Evolutionary conservation across 164 flowering plant genomes (phyloP), one percentile per base, ranked within the genome.

Genomic region (Magnolia officinalis): DNA sequence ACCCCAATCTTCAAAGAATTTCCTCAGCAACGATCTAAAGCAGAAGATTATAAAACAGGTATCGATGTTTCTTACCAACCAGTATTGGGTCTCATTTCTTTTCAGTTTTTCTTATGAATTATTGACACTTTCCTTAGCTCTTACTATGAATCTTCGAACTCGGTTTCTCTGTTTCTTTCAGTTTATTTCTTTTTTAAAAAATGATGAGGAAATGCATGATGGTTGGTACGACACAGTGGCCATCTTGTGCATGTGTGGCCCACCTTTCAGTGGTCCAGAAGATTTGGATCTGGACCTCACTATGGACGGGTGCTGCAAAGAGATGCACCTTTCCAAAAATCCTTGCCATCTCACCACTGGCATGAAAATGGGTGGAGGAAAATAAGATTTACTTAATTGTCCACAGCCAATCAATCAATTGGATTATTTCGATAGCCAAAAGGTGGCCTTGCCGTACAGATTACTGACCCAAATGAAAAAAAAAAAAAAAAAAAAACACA

Each of bases 11-110:
- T 77, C 88, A 66, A 89, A 85, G 82, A 84, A 84, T 80, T 70
- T 83, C 70, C 86, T 89, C 81, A 78, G 85, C 59, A 90, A 92
- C 1, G 97, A 94, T 83, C 89, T 91, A 70, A 84, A 83, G 50
- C 87, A 84, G 24, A 94, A 92, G 87, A 92, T 96, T 84, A 74
- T 90, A 76, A 92, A 88, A 80, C 98, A 96, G 97, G 99, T 93
- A 8, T 49, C 23, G 24, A 10, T 23, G 3, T 11, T 10, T 21
- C 18, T 67, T 52, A 69, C 21, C 9, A 0, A 21, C 19, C 23
- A 21, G 20, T 74, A 19, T 20, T 78, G 63, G 2, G 75, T 11
- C 4, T 9, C 4, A 11, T 55, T 55, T 16, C 61, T 11, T 55
- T 55, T 55, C 61, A 37, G 45, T 37, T 55, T 55, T 55, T 16